Percentiles rank a stretch among this genome's conserved stretches.
Evolutionary conservation across 176 grass and related monocot genomes (phyloP).

Genomic region (Phoenix dactylifera): DNA sequence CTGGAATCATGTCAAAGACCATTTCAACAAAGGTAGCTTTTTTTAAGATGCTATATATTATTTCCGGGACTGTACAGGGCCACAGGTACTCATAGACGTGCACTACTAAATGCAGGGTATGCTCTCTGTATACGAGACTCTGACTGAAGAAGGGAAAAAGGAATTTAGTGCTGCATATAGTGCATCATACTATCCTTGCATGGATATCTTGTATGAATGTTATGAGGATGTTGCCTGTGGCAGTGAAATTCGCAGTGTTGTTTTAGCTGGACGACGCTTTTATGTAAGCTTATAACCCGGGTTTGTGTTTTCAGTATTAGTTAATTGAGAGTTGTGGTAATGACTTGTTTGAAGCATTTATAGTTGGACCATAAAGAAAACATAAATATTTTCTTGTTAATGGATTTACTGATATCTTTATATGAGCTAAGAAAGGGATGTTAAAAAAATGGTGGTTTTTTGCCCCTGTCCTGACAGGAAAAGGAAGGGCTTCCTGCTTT

Average conservation of each 20-base stretch:
- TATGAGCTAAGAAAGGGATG: too few relatives aligned
- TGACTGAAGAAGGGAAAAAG: conserved; percentile 56
- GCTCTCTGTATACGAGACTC: conserved; percentile 60
- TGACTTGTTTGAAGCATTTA: too few relatives aligned
- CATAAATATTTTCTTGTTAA: too few relatives aligned
- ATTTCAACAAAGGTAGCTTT: conserved; percentile 56
- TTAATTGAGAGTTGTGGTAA: too few relatives aligned
- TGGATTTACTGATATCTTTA: too few relatives aligned
- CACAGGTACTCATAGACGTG: too few relatives aligned
- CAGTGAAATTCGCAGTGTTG: conserved; percentile 79
- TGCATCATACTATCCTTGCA: conserved; percentile 63
- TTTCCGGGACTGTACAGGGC: not conserved
- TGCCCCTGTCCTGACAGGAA: conserved; percentile 25
- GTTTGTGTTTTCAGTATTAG: not conserved
- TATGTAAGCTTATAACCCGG: conserved; percentile 31
- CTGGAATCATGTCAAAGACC: conserved; percentile 65
- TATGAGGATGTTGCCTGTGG: conserved; percentile 66
- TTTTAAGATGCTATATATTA: not conserved
- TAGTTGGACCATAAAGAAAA: too few relatives aligned
- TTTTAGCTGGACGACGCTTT: conserved; percentile 59
- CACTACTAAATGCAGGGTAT: conserved; percentile 32
- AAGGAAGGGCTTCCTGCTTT: conserved; percentile 81
- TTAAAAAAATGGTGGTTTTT: not conserved
- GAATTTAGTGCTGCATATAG: conserved; percentile 67
- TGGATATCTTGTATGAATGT: conserved; percentile 64